Conservation (phyloP, 352 stramenopile genomes). For the Pythium phragmitis region DNA sequence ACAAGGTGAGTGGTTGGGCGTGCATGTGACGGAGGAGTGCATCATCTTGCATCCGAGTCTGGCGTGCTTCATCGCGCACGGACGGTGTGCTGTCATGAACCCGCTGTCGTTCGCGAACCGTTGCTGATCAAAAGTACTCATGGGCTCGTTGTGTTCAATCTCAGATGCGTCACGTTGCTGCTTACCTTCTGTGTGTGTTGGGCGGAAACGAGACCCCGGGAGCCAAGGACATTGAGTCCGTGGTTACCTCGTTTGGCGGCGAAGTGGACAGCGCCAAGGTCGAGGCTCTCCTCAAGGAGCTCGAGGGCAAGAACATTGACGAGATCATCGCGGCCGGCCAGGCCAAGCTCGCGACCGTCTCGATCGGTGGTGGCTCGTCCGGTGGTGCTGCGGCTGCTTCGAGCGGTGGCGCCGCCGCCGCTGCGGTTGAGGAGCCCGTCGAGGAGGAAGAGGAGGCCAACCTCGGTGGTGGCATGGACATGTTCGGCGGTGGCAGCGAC, state of each 20-base stretch:
- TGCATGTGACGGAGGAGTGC: constrained; percentile 1
- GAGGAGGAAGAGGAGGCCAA: constrained; percentile 78
- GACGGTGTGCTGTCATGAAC: neutral
- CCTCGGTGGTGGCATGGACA: constrained; percentile 81
- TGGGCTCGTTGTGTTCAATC: neutral
- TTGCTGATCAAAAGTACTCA: neutral
- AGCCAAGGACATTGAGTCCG: constrained; percentile 81
- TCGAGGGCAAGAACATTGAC: constrained; percentile 88
- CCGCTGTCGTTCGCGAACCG: neutral
- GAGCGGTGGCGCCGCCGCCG: constrained; percentile 38
- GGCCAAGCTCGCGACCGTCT: constrained; percentile 81
- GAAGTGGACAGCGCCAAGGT: constrained; percentile 79
- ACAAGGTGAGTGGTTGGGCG: constrained; percentile 62
- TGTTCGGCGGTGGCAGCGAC: constrained; percentile 79
- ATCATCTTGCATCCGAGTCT: neutral
- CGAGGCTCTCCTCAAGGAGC: constrained; percentile 83
- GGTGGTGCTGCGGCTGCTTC: constrained; percentile 36
- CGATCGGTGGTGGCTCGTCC: constrained; percentile 50
- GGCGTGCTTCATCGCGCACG: neutral
- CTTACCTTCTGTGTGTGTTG: constrained; percentile 87
- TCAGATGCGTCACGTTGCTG: constrained; percentile 92
- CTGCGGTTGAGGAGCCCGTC: constrained; percentile 38
- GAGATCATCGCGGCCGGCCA: constrained; percentile 85
- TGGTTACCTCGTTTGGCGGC: constrained; percentile 79
- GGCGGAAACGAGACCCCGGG: constrained; percentile 78